phyloP scores from a whole-genome alignment of 768 basidiomycete genomes.

The Amanita molliuscula region DNA sequence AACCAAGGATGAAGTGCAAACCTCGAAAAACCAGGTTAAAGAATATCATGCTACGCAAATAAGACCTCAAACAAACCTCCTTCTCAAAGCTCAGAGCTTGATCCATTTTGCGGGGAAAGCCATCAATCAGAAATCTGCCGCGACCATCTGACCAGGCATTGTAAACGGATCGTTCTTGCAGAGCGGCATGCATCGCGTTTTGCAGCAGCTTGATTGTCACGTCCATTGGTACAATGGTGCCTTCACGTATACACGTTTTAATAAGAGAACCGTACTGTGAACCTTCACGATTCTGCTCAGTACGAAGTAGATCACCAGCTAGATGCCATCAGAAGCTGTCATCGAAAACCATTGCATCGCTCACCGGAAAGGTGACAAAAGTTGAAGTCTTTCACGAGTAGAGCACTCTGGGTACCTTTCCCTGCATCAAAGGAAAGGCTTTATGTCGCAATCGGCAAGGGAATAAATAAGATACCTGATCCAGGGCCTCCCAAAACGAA shows the following conservation, averaged over 20 bases:
- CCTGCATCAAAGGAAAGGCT: constrained; percentile 32
- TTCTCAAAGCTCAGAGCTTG: constrained; percentile 90
- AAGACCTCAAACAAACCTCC: constrained; percentile 32
- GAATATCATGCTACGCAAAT: constrained; percentile 12
- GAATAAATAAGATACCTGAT: constrained; percentile 47
- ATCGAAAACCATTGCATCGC: constrained; percentile 8
- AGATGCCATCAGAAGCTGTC: constrained; percentile 2
- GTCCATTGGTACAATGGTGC: constrained; percentile 92
- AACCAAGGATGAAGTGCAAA: constrained; percentile 71
- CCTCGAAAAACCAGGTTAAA: constrained; percentile 28
- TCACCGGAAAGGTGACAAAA: constrained; percentile 92
- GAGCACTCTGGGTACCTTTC: constrained; percentile 91
- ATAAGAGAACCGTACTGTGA: constrained; percentile 81
- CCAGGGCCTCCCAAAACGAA: constrained; percentile 97
- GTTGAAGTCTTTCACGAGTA: constrained; percentile 72
- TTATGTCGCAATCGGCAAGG: not conserved
- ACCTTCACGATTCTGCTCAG: constrained; percentile 82
- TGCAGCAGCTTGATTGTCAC: constrained; percentile 93
- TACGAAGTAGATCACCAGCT: constrained; percentile 97
- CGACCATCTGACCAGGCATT: constrained; percentile 59
- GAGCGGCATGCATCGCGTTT: constrained; percentile 72
- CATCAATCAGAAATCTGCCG: constrained; percentile 91
- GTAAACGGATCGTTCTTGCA: constrained; percentile 31
- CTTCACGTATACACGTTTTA: constrained; percentile 80
- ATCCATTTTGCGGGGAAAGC: constrained; percentile 98